Evolutionary conservation across 768 basidiomycete genomes (phyloP).

Genomic region (Rhodotorula kratochvilovae): DNA sequence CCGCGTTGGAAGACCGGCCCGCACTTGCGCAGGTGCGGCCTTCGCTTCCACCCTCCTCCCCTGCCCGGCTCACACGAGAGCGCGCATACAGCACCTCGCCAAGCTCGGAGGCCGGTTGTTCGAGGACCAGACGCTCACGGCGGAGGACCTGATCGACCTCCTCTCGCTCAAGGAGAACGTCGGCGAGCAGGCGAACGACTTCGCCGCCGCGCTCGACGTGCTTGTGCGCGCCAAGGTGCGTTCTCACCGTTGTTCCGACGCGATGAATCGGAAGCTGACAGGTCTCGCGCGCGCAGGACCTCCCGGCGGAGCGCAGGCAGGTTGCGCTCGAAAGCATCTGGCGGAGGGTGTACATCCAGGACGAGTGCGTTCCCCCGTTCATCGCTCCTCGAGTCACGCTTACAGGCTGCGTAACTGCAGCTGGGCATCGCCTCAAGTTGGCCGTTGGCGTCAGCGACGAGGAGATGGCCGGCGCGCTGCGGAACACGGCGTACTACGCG

Average conservation of each 20-base stretch:
- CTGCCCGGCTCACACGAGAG: too few species aligned
- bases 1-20: slow-evolving; percentile 38
- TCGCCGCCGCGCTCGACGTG: slow-evolving; percentile 49
- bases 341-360: slow-evolving; percentile 80
- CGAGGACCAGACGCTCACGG: slow-evolving; percentile 65
- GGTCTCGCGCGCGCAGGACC: slow-evolving; percentile 50
- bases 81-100: slow-evolving; percentile 64
- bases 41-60: slow-evolving; percentile 45
- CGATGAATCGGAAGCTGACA: neutral
- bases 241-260: neutral
- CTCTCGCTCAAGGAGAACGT: slow-evolving; percentile 77
- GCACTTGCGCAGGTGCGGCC: slow-evolving; percentile 53
- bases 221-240: slow-evolving; percentile 54
- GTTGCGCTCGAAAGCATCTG: slow-evolving; percentile 73
- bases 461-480: slow-evolving; percentile 67
- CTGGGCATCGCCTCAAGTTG: slow-evolving; percentile 69
- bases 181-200: slow-evolving; percentile 53
- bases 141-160: slow-evolving; percentile 78
- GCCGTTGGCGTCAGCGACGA: slow-evolving; percentile 72
- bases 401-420: slow-evolving; percentile 49
- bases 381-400: neutral
- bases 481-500: slow-evolving; percentile 67
- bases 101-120: slow-evolving; percentile 64
- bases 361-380: slow-evolving; percentile 61
- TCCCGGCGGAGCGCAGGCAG: slow-evolving; percentile 65